Base-by-base conservation (phyloP, 2,329 filamentous ascomycete species). In the Diaporthe citri region DNA sequence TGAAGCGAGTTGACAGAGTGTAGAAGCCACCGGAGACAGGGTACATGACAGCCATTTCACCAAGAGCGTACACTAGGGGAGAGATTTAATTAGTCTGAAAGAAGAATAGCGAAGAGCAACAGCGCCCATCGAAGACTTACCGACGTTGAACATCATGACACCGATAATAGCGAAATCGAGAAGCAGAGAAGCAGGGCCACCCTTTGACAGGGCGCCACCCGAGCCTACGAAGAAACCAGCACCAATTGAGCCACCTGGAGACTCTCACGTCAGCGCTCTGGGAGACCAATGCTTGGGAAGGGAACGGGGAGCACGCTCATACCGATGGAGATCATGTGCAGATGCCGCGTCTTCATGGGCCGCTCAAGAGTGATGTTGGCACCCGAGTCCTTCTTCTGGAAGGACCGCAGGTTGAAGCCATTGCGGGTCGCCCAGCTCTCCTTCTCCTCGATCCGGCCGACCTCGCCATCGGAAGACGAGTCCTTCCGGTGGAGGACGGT, bases 191-290 rank as follows among this genome's bases (percentile, higher is more conserved):
- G 81, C 86, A 41, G 86, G 86, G 34, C 85, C 85, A 82, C 88
- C 88, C 41, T 80, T 86, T 76, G 78, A 76, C 13, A 91, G 83
- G 73, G 88, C 88, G 76, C 84, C 81, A 76, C 89, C 89, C 9
- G 88, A 89, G 79, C 90, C 89, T 76, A 91, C 90, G 82, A 91
- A 91, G 85, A 91, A 90, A 83, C 90, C 90, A 77, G 90, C 89
- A 81, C 90, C 90, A 60, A 91, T 91, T 34, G 88, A 89, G 76
- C 88, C 88, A 77, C 64, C 64, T 69, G 64, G 3, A 39, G 4
- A 28, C 22, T 25, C 7, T 17, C n/a, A 10, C 41, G 48, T 69
- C 15, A 69, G 64, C 20, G 28, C 28, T 7, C 17, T n/a, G n/a
- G 3, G 28, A 28, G 22, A 7, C 4, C 4, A 1, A 7, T 3